Percentiles rank a stretch among this genome's conserved stretches.
Evolutionary conservation across 495 filamentous ascomycete species (phyloP).

Genomic region (Thermothielavioides terrestris): DNA sequence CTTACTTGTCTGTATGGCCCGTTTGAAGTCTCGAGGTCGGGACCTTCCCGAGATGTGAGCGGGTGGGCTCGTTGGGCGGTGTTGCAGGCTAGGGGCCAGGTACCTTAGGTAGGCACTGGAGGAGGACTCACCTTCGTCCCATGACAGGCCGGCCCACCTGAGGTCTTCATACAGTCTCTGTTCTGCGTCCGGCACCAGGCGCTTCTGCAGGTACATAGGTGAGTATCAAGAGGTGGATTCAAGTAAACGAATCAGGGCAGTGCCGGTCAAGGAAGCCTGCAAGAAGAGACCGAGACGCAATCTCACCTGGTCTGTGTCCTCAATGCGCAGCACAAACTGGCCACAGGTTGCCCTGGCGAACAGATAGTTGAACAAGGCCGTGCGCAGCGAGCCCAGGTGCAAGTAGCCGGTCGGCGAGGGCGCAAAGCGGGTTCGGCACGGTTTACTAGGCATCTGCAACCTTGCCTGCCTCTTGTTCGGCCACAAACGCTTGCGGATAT

Average conservation of each 20-base stretch:
- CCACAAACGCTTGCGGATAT: too few species aligned
- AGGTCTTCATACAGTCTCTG: conserved; percentile 66
- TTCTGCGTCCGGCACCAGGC: conserved; percentile 64
- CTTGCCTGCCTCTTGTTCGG: not conserved
- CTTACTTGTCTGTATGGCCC: conserved; percentile 81
- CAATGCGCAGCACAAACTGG: conserved; percentile 85
- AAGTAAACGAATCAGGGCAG: too few species aligned
- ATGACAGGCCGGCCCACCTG: conserved; percentile 78
- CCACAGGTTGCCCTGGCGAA: conserved; percentile 80
- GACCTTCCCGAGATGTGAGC: conserved; percentile 46
- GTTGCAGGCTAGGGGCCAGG: too few species aligned
- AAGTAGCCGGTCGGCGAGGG: conserved; percentile 92
- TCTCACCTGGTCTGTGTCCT: conserved; percentile 88
- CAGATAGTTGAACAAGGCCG: conserved; percentile 87
- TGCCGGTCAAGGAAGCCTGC: not conserved
- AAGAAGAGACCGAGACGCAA: not conserved
- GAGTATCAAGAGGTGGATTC: too few species aligned
- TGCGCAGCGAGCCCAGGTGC: conserved; percentile 84
- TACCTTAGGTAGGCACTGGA: too few species aligned
- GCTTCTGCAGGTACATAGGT: conserved; percentile 19
- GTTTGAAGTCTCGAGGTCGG: conserved; percentile 65
- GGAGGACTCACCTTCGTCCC: conserved; percentile 74
- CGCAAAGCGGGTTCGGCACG: conserved; percentile 87
- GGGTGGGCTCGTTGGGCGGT: not conserved
- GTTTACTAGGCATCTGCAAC: conserved; percentile 43